phyloP scores from a whole-genome alignment of 2,329 filamentous ascomycete species.

The Verticillium tricorpus region DNA sequence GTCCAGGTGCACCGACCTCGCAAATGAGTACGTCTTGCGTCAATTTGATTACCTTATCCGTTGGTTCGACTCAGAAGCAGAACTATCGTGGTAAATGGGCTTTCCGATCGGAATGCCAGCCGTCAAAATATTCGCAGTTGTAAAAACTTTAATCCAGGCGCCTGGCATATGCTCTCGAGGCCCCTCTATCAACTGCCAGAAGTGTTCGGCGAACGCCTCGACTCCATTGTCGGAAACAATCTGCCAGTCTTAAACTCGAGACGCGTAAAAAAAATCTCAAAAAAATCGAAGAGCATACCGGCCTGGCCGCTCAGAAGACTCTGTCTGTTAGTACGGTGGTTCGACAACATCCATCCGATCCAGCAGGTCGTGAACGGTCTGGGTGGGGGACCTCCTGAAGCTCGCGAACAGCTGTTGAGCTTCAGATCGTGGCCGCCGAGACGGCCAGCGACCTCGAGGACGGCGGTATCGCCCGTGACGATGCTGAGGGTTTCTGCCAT shows the following conservation, averaged over 20 bases:
- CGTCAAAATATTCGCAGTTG: neutral
- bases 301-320: neutral
- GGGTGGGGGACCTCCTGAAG: slow-evolving; percentile 18
- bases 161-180: neutral
- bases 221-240: neutral
- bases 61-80: no score
- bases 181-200: neutral
- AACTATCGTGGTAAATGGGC: no score
- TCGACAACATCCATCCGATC: neutral
- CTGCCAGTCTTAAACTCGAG: neutral
- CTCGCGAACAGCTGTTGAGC: slow-evolving; percentile 16
- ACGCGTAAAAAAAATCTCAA: no score
- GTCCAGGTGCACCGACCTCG: no score
- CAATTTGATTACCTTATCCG: no score
- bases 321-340: neutral
- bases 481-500: slow-evolving; percentile 9
- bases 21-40: no score
- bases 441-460: slow-evolving; percentile 16
- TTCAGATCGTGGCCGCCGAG: slow-evolving; percentile 17
- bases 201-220: neutral
- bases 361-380: neutral
- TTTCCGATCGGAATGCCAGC: neutral
- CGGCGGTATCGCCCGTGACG: slow-evolving; percentile 17
- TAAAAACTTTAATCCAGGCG: neutral
- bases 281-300: neutral